These are phyloP conservation scores for Citrus glauca DNA, from an alignment of 345 rosid genomes.

Conservation along the genomic window DNA sequence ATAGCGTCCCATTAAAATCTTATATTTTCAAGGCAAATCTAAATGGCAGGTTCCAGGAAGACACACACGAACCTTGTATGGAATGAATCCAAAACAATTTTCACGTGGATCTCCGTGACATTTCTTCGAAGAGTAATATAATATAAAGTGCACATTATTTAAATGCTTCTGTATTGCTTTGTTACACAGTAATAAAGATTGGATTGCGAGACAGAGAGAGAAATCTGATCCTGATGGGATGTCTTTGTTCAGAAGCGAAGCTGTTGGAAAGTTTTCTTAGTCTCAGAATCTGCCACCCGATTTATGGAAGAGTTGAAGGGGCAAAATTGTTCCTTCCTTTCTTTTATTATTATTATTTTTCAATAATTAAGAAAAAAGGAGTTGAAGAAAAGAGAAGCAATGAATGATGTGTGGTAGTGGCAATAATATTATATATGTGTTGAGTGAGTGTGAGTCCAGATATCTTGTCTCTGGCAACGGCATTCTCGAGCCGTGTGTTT, in stretches of 20 bases:
- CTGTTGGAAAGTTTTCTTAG: not conserved
- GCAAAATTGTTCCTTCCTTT: too few relatives aligned
- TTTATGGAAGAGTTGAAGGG: not conserved
- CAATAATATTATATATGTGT: not conserved
- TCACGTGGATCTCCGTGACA: not conserved
- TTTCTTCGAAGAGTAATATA: not conserved
- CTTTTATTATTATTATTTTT: too few relatives aligned
- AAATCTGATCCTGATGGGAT: not conserved
- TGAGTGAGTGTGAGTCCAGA: not conserved
- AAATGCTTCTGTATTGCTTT: too few relatives aligned
- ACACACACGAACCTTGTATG: not conserved
- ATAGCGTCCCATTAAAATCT: not conserved
- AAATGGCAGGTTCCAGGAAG: not conserved
- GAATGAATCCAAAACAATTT: not conserved
- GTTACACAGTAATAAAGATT: not conserved
- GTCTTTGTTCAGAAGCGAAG: not conserved
- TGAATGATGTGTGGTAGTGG: slow-evolving; percentile 17
- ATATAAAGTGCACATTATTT: not conserved
- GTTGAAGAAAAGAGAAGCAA: not conserved
- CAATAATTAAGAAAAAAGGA: too few relatives aligned
- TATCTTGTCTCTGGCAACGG: not conserved
- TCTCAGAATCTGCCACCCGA: not conserved
- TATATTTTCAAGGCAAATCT: not conserved
- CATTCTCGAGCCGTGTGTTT: slow-evolving; percentile 42
- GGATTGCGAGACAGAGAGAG: not conserved